Conservation (phyloP, 148 eudicot species). For the Pouteria glomerata region DNA sequence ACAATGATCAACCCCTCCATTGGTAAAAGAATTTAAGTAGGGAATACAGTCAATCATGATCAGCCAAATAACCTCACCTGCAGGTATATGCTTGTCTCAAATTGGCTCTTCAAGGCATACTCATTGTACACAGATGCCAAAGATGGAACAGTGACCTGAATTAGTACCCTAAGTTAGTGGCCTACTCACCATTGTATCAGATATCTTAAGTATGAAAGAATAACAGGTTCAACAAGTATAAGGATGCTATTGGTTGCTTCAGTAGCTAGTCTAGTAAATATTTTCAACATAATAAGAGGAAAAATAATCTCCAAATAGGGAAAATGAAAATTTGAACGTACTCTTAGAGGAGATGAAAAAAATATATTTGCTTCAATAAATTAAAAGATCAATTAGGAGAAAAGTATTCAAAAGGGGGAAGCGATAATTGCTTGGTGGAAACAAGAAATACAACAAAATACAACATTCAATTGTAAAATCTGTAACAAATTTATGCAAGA, state of each 20-base stretch:
- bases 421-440: background rate
- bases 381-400: background rate
- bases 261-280: too few relatives aligned
- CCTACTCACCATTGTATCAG: background rate
- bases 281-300: too few relatives aligned
- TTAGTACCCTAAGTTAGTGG: background rate
- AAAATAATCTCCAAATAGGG: too few relatives aligned
- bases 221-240: too few relatives aligned
- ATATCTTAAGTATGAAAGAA: background rate
- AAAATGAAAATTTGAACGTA: too few relatives aligned
- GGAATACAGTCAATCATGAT: background rate
- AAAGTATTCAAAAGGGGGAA: too few relatives aligned
- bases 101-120: slow-evolving; percentile 93
- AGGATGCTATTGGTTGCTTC: too few relatives aligned
- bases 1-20: background rate
- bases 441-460: too few relatives aligned
- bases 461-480: too few relatives aligned
- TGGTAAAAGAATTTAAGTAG: too few relatives aligned
- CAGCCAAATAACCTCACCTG: slow-evolving; percentile 36
- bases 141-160: slow-evolving; percentile 80
- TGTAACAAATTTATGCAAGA: too few relatives aligned
- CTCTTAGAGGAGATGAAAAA: background rate
- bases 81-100: slow-evolving; percentile 87
- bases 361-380: too few relatives aligned
- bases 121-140: slow-evolving; percentile 90